These are phyloP conservation scores for Alternaria dauci DNA, from an alignment of 2,329 filamentous ascomycete species.

Conservation along the genomic window DNA sequence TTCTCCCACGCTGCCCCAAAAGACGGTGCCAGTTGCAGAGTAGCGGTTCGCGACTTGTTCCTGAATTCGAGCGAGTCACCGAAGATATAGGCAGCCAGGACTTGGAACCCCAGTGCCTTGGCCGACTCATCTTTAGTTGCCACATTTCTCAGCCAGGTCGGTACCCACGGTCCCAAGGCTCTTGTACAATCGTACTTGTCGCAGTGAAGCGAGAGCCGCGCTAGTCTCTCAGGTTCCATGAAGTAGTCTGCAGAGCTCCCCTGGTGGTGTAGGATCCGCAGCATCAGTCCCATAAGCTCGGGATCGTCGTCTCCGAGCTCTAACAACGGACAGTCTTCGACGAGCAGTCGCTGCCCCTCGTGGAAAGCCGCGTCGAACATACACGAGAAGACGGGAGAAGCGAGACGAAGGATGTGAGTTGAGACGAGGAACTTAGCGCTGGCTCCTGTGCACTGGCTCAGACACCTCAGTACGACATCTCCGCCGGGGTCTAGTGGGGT, in stretches of 20 bases:
- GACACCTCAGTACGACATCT: neutral
- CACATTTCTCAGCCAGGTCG: slow-evolving; percentile 10
- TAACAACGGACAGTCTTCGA: neutral
- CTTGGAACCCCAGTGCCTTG: slow-evolving; percentile 3
- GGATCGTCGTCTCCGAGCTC: slow-evolving; percentile 15
- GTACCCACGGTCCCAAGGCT: slow-evolving; percentile 11
- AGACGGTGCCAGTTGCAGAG: neutral
- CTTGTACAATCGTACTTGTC: slow-evolving; percentile 16
- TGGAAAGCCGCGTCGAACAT: slow-evolving; percentile 14
- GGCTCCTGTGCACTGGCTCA: neutral
- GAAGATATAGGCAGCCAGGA: slow-evolving; percentile 18
- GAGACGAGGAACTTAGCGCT: slow-evolving; percentile 11
- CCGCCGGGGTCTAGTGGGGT: neutral
- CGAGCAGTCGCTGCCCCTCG: slow-evolving; percentile 13
- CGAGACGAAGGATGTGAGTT: slow-evolving; percentile 12
- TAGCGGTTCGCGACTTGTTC: neutral
- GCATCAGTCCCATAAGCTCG: slow-evolving; percentile 6
- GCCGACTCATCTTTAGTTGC: neutral
- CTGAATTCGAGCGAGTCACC: slow-evolving; percentile 1
- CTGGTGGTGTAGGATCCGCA: slow-evolving; percentile 12
- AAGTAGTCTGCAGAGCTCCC: neutral
- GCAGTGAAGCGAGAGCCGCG: slow-evolving; percentile 10
- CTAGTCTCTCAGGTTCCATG: slow-evolving; percentile 10
- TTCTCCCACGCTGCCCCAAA: neutral
- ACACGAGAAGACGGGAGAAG: slow-evolving; percentile 11